Conservation (phyloP, 2,329 filamentous ascomycete species). For the Elsinoe necatrix region DNA sequence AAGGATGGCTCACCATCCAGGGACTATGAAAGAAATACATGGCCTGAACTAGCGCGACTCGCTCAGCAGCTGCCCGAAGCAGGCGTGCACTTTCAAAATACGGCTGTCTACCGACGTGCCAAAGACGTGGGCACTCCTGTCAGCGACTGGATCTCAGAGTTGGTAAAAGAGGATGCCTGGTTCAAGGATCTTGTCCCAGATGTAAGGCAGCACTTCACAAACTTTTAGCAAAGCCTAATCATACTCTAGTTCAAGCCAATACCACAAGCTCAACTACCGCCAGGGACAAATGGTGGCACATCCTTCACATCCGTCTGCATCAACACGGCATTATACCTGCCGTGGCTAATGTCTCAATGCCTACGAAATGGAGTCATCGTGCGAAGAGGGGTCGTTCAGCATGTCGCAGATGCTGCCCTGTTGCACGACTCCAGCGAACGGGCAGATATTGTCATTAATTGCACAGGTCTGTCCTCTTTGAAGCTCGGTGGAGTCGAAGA, state of each 20-base stretch:
- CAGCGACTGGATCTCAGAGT: conserved; percentile 55
- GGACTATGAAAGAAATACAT: conserved; percentile 37
- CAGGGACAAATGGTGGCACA: conserved; percentile 61
- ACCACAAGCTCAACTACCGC: conserved; percentile 40
- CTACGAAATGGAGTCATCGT: conserved; percentile 59
- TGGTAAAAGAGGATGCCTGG: conserved; percentile 61
- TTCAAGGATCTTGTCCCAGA: conserved; percentile 63
- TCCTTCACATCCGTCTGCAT: conserved; percentile 82
- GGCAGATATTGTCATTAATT: conserved; percentile 70
- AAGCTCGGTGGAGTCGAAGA: conserved; percentile 78
- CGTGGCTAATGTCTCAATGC: conserved; percentile 76
- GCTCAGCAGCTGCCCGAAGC: conserved; percentile 61
- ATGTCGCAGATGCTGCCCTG: conserved; percentile 61
- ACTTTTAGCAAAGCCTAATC: conserved; percentile 6
- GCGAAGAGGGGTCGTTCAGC: conserved; percentile 40
- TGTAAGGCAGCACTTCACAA: conserved; percentile 33
- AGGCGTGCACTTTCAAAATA: conserved; percentile 67
- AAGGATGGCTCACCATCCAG: conserved; percentile 33
- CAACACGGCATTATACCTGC: conserved; percentile 79
- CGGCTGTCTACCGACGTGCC: conserved; percentile 48
- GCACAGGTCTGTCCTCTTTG: conserved; percentile 67
- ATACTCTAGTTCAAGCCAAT: conserved; percentile 28
- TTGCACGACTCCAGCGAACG: conserved; percentile 50
- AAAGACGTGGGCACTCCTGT: conserved; percentile 52
- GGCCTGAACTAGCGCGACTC: conserved; percentile 36